Evolutionary conservation across 768 basidiomycete genomes (phyloP).

Genomic region (Podaxis sp.): DNA sequence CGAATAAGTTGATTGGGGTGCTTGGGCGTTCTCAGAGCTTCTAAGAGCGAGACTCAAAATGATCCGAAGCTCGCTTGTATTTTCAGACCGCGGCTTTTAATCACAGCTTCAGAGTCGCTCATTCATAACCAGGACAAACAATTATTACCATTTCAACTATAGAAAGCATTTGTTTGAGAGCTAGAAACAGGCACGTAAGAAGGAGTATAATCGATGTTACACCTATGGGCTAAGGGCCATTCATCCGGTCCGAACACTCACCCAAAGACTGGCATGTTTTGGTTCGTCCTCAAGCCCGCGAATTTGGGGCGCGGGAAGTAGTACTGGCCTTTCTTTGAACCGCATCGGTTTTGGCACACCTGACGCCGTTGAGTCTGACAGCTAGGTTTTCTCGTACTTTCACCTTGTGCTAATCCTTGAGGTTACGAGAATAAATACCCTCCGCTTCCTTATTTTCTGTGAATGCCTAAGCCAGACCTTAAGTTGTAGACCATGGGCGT

Average conservation of each 20-base stretch:
- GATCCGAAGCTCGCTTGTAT: conserved; percentile 1
- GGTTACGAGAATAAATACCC: background rate
- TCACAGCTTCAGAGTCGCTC: background rate
- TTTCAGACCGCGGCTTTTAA: background rate
- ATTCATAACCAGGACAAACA: background rate
- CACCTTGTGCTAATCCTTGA: background rate
- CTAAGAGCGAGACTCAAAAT: background rate
- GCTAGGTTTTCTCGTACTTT: background rate
- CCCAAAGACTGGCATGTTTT: background rate
- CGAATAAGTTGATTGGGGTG: background rate
- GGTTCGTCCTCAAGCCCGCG: background rate
- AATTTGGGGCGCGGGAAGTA: background rate
- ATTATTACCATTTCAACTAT: background rate
- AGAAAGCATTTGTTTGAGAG: background rate
- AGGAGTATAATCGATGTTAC: too few relatives aligned
- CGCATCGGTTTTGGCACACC: background rate
- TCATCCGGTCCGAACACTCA: background rate
- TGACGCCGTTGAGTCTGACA: background rate
- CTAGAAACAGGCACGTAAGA: background rate
- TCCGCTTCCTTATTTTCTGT: background rate
- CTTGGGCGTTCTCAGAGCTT: background rate
- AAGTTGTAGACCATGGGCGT: background rate
- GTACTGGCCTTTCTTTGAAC: background rate
- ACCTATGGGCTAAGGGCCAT: background rate
- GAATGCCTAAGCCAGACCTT: background rate